These are phyloP conservation scores for Microdochium paspali DNA, from an alignment of 2,329 filamentous ascomycete species.

Conservation along the genomic window DNA sequence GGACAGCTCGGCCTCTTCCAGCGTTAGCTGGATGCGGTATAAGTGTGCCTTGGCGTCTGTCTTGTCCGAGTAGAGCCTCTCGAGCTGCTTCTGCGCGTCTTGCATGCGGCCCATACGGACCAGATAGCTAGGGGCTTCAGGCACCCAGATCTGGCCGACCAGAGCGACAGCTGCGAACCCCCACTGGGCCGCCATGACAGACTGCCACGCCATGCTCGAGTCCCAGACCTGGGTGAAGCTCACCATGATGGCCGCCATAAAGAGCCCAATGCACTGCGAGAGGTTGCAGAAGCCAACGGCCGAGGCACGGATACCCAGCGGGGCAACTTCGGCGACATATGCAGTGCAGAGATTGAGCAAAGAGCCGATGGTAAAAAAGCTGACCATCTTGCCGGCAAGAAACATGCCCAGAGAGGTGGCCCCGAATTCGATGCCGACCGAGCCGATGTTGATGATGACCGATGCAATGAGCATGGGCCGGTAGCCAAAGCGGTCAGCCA, in stretches of 20 bases:
- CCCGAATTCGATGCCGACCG: conserved; percentile 18
- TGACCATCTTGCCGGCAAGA: conserved; percentile 19
- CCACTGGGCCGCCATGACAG: conserved; percentile 29
- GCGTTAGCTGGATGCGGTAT: conserved; percentile 9
- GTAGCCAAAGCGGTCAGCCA: conserved; percentile 14
- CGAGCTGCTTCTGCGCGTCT: conserved; percentile 20
- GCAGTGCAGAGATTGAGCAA: conserved; percentile 26
- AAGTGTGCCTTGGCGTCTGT: conserved; percentile 8
- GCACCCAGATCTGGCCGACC: conserved; percentile 22
- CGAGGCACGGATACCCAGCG: conserved; percentile 25
- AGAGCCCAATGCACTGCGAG: conserved; percentile 27
- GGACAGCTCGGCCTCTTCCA: conserved; percentile 9
- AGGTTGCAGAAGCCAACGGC: conserved; percentile 26
- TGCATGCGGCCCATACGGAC: conserved; percentile 22
- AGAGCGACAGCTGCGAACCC: conserved; percentile 25
- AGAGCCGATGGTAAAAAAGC: conserved; percentile 22
- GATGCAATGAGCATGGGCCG: conserved; percentile 12
- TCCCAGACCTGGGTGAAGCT: conserved; percentile 25
- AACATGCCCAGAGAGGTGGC: conserved; percentile 19
- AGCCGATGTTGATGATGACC: conserved; percentile 14
- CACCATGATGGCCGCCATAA: conserved; percentile 26
- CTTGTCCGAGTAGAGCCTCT: conserved; percentile 18
- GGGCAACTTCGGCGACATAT: conserved; percentile 27
- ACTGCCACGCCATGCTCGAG: conserved; percentile 29
- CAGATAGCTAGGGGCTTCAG: conserved; percentile 31